Base-by-base conservation (phyloP, 306 rosid species). In the Oemleria cerasiformis region DNA sequence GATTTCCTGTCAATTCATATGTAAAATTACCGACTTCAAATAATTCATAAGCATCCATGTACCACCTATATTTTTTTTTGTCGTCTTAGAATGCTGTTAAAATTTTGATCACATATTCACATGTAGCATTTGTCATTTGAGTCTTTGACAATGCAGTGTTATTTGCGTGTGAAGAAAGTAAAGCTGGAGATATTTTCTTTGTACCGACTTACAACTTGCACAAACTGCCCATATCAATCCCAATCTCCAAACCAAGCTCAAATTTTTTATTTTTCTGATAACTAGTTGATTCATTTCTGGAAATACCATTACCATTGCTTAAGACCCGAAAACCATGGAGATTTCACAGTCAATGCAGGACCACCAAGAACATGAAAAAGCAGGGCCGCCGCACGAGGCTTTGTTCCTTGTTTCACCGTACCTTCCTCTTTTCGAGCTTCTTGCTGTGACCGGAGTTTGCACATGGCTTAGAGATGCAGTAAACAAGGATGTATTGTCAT, bases 401-500 rank as follows among this genome's bases (percentile, higher is more conserved):
- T 15, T 93, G 68, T 87, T 87, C 69, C 80, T 87, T 4, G 86
- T 85, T 20, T 43, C 88, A 54, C 16, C 84, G 23, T 83, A 87
- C 67, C 97, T 93, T 71, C 85, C 86, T n/a, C 74, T 87, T 4
- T 73, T 76, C 49, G 91, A 91, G 87, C 79, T 91, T 77, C 77
- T 91, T n/a, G 56, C 85, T 79, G 75, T 84, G 81, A 82, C 86
- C 60, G 75, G 73, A 64, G 90, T 86, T 43, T 91, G 96, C 79
- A 72, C 13, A 9, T 79, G 86, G 34, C 80, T 93, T 3, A 83
- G 91, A 54, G 88, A 91, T 57, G 90, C 86, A 34, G 85, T 87
- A 50, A 78, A 77, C 76, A 73, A 76, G 10, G 94, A 93, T 70
- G 78, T 89, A 16, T 51, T 91, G 55, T 84, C 86, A 49, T 93